phyloP scores from a whole-genome alignment of 2,329 filamentous ascomycete species.

The Periconia sp. region DNA sequence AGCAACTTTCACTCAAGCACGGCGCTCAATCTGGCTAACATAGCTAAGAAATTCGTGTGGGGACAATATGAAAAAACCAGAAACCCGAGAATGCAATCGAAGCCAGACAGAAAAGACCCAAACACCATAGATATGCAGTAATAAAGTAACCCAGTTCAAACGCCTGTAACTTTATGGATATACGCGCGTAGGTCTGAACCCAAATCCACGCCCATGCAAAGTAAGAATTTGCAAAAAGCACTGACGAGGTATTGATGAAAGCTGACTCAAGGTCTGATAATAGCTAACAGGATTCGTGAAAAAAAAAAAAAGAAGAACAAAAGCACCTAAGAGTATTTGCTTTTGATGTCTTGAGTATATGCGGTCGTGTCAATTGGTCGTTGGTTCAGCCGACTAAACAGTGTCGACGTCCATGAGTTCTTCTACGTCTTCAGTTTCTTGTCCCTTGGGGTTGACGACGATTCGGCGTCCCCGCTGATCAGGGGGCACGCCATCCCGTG shows the following conservation, averaged over 20 bases:
- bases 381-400: constrained; percentile 16
- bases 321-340: constrained; percentile 38
- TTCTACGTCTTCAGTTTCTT: constrained; percentile 44
- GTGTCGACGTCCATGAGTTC: constrained; percentile 38
- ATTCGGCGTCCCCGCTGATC: constrained; percentile 82
- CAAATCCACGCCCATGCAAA: no score
- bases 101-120: no score
- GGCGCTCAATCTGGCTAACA: no score
- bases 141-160: no score
- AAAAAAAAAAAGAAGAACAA: constrained; percentile 7
- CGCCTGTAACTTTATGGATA: no score
- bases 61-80: no score
- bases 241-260: neutral
- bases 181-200: no score
- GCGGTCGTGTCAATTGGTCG: constrained; percentile 16
- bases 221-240: neutral
- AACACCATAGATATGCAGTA: no score
- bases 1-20: no score
- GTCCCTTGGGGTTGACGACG: constrained; percentile 53
- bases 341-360: constrained; percentile 30
- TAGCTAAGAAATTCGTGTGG: no score
- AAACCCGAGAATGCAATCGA: no score
- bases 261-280: neutral
- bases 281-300: neutral
- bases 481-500: constrained; percentile 81